Conservation (phyloP, 148 eudicot genomes). For the Fagopyrum tataricum region DNA sequence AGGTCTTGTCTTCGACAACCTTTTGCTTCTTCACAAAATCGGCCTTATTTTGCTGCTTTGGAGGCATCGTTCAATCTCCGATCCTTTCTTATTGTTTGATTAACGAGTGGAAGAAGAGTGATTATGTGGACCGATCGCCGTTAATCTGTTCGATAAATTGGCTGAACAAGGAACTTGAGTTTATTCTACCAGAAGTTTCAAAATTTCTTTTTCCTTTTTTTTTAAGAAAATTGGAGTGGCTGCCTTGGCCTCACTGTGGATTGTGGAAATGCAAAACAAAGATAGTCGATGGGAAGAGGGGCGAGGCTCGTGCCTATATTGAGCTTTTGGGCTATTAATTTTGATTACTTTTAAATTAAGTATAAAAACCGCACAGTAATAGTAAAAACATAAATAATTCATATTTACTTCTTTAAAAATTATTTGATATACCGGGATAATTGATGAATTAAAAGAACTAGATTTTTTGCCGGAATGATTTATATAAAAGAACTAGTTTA, state of each 20-base stretch:
- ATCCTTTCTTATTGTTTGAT: not conserved
- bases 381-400: no score
- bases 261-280: not conserved
- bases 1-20: conserved; percentile 81
- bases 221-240: no score
- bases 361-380: no score
- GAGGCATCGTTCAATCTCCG: conserved; percentile 49
- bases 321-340: not conserved
- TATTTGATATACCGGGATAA: no score
- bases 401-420: no score
- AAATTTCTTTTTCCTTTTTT: not conserved
- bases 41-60: conserved; percentile 72
- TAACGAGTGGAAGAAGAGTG: not conserved
- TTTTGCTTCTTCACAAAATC: conserved; percentile 95
- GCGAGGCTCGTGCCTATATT: not conserved
- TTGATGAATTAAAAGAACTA: no score
- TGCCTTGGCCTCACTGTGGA: no score
- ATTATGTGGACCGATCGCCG: not conserved
- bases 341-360: not conserved
- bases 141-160: not conserved
- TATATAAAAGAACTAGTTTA: no score
- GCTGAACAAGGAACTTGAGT: not conserved
- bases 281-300: not conserved
- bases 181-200: not conserved
- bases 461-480: no score